Percentiles rank a stretch among this genome's conserved stretches.
phyloP scores from a whole-genome alignment of 2,329 filamentous ascomycete genomes.

The Bipolaris victoriae region DNA sequence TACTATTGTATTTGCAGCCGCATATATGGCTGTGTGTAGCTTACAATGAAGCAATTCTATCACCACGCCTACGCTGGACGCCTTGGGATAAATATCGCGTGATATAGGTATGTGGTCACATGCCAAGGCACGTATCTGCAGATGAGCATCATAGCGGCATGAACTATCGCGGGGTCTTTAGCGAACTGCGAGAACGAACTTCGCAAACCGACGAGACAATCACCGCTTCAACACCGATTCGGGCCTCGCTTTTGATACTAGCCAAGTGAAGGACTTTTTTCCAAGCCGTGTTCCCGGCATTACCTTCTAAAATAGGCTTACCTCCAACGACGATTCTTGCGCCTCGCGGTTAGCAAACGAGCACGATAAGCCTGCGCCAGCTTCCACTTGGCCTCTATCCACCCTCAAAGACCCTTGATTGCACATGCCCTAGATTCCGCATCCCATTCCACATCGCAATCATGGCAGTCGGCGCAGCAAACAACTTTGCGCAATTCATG shows the following conservation, averaged over 20 bases:
- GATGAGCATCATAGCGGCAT: constrained; percentile 17
- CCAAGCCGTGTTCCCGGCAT: constrained; percentile 19
- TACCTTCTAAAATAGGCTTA: constrained; percentile 42
- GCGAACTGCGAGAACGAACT: constrained; percentile 18
- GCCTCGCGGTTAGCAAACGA: constrained; percentile 17
- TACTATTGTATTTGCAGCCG: constrained; percentile 9
- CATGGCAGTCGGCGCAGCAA: constrained; percentile 36
- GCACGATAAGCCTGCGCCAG: constrained; percentile 36
- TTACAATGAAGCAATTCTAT: constrained; percentile 12
- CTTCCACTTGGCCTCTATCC: constrained; percentile 20
- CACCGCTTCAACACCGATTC: neutral
- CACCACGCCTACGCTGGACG: neutral
- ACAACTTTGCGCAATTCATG: constrained; percentile 92
- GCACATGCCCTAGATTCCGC: constrained; percentile 14
- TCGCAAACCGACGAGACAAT: neutral
- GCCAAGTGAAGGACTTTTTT: constrained; percentile 6
- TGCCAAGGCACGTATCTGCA: constrained; percentile 24
- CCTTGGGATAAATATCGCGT: constrained; percentile 1
- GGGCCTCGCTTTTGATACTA: neutral
- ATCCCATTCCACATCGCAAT: constrained; percentile 6
- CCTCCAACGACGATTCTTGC: constrained; percentile 25
- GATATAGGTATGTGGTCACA: constrained; percentile 5
- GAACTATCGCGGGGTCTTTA: constrained; percentile 24
- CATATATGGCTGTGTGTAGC: constrained; percentile 2
- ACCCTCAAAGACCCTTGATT: constrained; percentile 4